Evolutionary conservation across 495 filamentous ascomycete genomes (phyloP), one percentile per base, ranked within the genome.

Genomic region (Penicillium daleae): DNA sequence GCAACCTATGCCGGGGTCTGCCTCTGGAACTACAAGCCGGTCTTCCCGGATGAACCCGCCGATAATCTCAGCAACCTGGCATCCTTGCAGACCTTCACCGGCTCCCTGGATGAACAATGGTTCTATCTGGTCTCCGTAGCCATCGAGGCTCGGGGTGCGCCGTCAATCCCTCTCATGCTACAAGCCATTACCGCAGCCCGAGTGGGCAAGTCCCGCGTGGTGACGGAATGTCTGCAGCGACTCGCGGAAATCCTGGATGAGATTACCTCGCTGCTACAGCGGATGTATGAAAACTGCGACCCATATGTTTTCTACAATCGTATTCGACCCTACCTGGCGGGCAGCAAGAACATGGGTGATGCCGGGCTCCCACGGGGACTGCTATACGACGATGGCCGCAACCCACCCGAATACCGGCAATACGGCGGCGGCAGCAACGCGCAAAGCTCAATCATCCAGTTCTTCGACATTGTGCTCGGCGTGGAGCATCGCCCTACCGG

Each of bases 71-170:
- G 92, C 60, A 97, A 98, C 67, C 81, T 99, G 44, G 86, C 89
- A 26, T 93, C 90, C 12, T 80, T 97, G 61, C 84, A 87, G 59
- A 97, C 95, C 19, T 93, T 97, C 73, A 98, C 96, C n/a, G 95
- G 96, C 35, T 92, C 92, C 5, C 78, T 96, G 17, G 95, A 99
- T 72, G 95, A 99, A 72, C 95, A 96, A 65, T 98, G 95, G 95
- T 99, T 99, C 72, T 97, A 97, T 71, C 81, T 98, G 9, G 85
- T 97, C 46, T 97, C 93, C 0, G 90, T 97, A 15, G 95, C 94
- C 63, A 97, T 99, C 65, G 95, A 99, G 78, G 93, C 95, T 49
- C 87, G 92, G 32, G 94, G 92, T 27, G 95, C 86, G 0, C 92
- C 93, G n/a, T 89, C 92, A 46, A 86, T 98, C 37, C 88, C 92